These are phyloP conservation scores for Apiotrichum veenhuisii DNA, from an alignment of 1,284 basidiomycete genomes.

Conservation along the genomic window DNA sequence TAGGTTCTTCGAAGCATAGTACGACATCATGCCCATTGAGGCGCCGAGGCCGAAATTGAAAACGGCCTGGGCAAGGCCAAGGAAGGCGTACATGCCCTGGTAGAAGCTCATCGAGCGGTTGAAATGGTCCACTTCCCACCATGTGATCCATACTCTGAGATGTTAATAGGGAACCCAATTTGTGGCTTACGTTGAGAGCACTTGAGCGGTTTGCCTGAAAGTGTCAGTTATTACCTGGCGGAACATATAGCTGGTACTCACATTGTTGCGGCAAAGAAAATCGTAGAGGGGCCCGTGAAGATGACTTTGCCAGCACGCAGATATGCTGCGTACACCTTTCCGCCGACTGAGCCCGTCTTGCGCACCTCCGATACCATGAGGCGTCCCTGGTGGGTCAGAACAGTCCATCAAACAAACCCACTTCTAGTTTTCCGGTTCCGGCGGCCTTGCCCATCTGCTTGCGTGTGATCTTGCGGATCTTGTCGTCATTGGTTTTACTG, in stretches of 20 bases:
- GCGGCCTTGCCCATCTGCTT: slow-evolving; percentile 52
- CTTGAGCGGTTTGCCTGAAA: slow-evolving; percentile 56
- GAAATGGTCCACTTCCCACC: slow-evolving; percentile 62
- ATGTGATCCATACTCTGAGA: slow-evolving; percentile 57
- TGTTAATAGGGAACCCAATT: too few relatives aligned
- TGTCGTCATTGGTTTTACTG: neutral
- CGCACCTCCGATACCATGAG: slow-evolving; percentile 50
- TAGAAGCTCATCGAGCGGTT: slow-evolving; percentile 55
- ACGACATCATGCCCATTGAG: slow-evolving; percentile 58
- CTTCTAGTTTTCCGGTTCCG: slow-evolving; percentile 60
- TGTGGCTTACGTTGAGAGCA: slow-evolving; percentile 38
- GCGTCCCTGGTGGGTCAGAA: slow-evolving; percentile 28
- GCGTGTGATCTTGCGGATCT: slow-evolving; percentile 21
- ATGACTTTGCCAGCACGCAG: slow-evolving; percentile 61
- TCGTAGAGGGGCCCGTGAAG: slow-evolving; percentile 59
- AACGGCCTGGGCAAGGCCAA: slow-evolving; percentile 56
- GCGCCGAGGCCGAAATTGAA: slow-evolving; percentile 63
- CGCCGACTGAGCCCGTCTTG: slow-evolving; percentile 62
- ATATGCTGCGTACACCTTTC: slow-evolving; percentile 65
- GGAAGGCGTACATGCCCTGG: slow-evolving; percentile 65
- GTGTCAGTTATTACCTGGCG: neutral
- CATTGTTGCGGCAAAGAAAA: slow-evolving; percentile 59
- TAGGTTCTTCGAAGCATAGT: slow-evolving; percentile 59
- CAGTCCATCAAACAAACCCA: slow-evolving; percentile 3
- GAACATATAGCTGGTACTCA: slow-evolving; percentile 11